A percentile compares a stretch with the other conserved stretches of the same genome.
Conservation (phyloP, 306 rosid genomes). For the Arachis hypogaea region DNA sequence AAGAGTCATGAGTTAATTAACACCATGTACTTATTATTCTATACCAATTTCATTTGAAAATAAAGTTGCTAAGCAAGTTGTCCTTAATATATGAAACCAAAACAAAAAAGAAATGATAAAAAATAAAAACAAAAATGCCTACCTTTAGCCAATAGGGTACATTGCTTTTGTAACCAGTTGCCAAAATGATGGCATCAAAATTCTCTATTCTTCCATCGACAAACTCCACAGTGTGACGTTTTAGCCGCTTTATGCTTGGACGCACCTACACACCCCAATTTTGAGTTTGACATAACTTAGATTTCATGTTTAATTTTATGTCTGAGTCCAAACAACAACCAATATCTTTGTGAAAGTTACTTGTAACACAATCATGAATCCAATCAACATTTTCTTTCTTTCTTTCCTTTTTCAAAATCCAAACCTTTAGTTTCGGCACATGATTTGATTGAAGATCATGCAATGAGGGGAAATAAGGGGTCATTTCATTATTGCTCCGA, state of each 20-base stretch:
- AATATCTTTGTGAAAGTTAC: constrained; percentile 32
- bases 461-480: constrained; percentile 36
- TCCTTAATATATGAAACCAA: not conserved
- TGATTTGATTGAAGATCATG: constrained; percentile 43
- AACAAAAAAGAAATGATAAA: not conserved
- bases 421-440: constrained; percentile 27
- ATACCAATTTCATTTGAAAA: not conserved
- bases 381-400: not conserved
- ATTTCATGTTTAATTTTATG: constrained; percentile 29
- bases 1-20: too few relatives aligned
- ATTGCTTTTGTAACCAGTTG: constrained; percentile 98
- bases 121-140: too few relatives aligned
- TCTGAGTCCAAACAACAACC: constrained; percentile 28
- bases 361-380: constrained; percentile 16
- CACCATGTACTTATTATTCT: too few relatives aligned
- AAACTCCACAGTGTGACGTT: constrained; percentile 71
- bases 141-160: constrained; percentile 99
- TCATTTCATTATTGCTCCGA: constrained; percentile 7
- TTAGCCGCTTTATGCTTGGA: constrained; percentile 78
- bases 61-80: not conserved
- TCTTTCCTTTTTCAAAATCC: not conserved
- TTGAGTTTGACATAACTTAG: constrained; percentile 45
- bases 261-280: constrained; percentile 56
- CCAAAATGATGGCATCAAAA: constrained; percentile 86
- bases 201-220: constrained; percentile 65